phyloP scores from a whole-genome alignment of 2,329 filamentous ascomycete species.

The Chaetomium olivaceum region DNA sequence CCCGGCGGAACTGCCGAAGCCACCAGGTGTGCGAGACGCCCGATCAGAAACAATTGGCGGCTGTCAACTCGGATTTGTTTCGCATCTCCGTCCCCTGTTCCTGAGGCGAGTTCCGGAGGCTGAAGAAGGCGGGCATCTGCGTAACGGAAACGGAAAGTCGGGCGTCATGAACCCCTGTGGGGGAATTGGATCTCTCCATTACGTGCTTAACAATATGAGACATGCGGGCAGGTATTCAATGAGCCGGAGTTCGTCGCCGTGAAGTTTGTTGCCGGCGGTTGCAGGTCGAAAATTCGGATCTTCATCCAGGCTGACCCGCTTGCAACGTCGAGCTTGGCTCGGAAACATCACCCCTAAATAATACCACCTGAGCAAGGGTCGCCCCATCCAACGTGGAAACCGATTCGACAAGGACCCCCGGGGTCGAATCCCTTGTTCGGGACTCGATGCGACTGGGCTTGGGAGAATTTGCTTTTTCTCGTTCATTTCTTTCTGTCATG shows the following conservation, averaged over 20 bases:
- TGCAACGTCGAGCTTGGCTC: constrained; percentile 15
- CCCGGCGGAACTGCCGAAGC: constrained; percentile 3
- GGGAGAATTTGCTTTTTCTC: constrained; percentile 16
- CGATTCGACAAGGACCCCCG: constrained; percentile 14
- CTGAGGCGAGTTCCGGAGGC: constrained; percentile 3
- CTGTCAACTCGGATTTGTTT: constrained; percentile 7
- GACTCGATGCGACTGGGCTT: constrained; percentile 17
- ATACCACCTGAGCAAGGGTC: constrained; percentile 19
- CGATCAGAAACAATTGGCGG: neutral
- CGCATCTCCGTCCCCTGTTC: constrained; percentile 1
- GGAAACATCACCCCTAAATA: constrained; percentile 26
- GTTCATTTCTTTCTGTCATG: constrained; percentile 17
- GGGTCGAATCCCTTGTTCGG: neutral
- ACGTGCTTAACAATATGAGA: neutral
- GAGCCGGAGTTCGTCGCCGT: neutral
- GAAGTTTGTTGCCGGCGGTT: neutral
- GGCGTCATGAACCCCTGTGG: neutral
- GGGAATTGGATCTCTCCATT: neutral
- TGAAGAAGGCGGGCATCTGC: neutral
- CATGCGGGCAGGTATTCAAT: neutral
- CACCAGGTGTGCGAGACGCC: neutral
- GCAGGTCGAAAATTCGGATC: constrained; percentile 19
- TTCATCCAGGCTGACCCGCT: constrained; percentile 8
- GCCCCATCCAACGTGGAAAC: constrained; percentile 4
- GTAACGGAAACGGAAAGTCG: neutral